phyloP scores from a whole-genome alignment of 306 rosid genomes.

The Herpetospermum pedunculosum region DNA sequence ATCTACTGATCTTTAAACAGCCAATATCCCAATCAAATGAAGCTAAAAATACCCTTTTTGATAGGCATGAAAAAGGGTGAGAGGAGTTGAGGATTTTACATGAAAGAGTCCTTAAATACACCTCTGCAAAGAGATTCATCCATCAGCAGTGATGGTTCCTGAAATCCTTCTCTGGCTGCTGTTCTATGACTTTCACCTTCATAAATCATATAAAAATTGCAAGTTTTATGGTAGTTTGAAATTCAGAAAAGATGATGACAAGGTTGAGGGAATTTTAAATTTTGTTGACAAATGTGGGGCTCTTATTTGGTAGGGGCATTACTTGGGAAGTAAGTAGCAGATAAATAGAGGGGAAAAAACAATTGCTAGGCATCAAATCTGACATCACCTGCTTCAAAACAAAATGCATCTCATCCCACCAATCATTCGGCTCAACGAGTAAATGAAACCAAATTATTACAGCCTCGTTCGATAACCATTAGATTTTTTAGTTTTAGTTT shows the following conservation, averaged over 20 bases:
- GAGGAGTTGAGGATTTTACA: background rate
- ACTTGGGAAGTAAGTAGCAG: constrained; percentile 3
- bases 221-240: background rate
- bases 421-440: background rate
- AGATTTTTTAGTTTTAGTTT: no score
- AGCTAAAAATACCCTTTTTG: constrained; percentile 3
- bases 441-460: constrained; percentile 2
- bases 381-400: constrained; percentile 2
- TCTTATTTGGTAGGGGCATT: constrained; percentile 4
- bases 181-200: background rate
- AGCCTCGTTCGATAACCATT: no score
- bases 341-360: background rate
- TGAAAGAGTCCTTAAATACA: background rate
- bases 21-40: background rate
- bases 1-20: background rate
- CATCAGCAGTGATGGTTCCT: background rate
- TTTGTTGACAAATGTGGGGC: background rate
- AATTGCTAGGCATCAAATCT: background rate
- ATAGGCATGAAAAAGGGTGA: background rate
- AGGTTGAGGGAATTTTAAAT: background rate
- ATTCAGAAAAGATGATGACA: background rate
- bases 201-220: background rate
- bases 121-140: background rate
- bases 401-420: background rate
- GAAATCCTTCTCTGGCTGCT: constrained; percentile 6